Evolutionary conservation across 768 basidiomycete genomes (phyloP), one percentile per base, ranked within the genome.

Genomic region (Collybia sordida): DNA sequence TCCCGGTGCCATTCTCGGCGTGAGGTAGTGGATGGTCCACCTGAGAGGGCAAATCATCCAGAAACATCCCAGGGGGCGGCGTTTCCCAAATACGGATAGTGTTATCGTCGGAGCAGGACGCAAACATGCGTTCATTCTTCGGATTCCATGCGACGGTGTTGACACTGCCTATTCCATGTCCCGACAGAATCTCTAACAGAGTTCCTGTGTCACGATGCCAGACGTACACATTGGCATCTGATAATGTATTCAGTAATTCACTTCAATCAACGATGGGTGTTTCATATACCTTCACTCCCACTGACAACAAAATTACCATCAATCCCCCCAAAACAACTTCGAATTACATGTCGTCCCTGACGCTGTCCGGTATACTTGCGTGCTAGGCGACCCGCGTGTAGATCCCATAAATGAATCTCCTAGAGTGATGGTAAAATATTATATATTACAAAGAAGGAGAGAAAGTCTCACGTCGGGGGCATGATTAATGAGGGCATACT

Each of bases 91-190:
- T 87, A 52, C 93, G 84, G 59, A 99, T 84, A 15, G 88, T 91
- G 47, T 75, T 72, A 70, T 99, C 96, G 65, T 99, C 96, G 38
- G 93, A 93, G 66, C 93, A 97, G 37, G 91, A 93, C 25, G 97
- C 97, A 71, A 98, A 98, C 86, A 98, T 89, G 50, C 86, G 83
- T 57, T 85, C 80, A 62, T 93, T 88, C 43, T 77, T 76, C 17
- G 93, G 93, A 67, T 97, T 95, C 97, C 97, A 99, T 28, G 94
- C 88, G 14, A 98, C 95, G 12, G 90, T 86, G 65, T 98, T 99
- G 53, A 99, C 95, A 54, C 88, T 90, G 35, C 93, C 94, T 50
- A 73, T 72, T n/a, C 83, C 85, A 59, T 98, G 96, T 0, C 97
- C 97, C 3, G 80, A 66, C 2, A 99, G 79, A n/a, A 85, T 78